Conservation (phyloP, 371 early-diverging fungal species). For the Lichtheimia corymbifera region DNA sequence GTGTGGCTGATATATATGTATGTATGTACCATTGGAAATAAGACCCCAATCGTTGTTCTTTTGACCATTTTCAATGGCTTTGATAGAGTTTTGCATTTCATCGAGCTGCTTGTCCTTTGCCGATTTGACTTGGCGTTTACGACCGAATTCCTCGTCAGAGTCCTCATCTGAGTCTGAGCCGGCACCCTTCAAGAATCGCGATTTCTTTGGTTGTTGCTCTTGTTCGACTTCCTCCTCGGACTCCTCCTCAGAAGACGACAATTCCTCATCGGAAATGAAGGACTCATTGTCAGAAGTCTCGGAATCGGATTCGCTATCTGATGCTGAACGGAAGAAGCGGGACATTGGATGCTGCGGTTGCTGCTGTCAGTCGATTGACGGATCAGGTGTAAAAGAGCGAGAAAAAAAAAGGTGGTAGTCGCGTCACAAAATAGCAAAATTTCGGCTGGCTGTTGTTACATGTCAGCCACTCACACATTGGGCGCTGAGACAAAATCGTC, state of each 20-base stretch:
- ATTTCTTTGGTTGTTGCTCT: slow-evolving; percentile 37
- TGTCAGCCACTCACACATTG: too few relatives aligned
- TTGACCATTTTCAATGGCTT: slow-evolving; percentile 71
- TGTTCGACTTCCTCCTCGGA: slow-evolving; percentile 40
- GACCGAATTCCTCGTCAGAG: slow-evolving; percentile 69
- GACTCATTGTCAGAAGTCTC: slow-evolving; percentile 63
- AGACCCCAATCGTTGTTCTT: slow-evolving; percentile 92
- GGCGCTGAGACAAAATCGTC: too few relatives aligned
- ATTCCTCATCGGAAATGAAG: slow-evolving; percentile 56
- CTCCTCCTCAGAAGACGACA: slow-evolving; percentile 52
- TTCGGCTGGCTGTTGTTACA: not conserved
- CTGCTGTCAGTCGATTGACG: not conserved
- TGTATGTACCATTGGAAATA: slow-evolving; percentile 70
- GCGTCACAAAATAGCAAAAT: slow-evolving; percentile 2
- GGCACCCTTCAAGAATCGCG: slow-evolving; percentile 48
- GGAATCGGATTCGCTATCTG: slow-evolving; percentile 61
- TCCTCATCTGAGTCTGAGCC: slow-evolving; percentile 60
- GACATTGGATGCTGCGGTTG: slow-evolving; percentile 30
- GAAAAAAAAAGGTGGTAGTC: not conserved
- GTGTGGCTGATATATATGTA: not conserved
- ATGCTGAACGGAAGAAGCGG: slow-evolving; percentile 62
- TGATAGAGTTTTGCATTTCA: slow-evolving; percentile 63
- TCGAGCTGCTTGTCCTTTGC: slow-evolving; percentile 87
- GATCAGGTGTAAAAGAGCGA: not conserved
- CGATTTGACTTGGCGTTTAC: slow-evolving; percentile 75